Percentiles rank a stretch among this genome's conserved stretches.
phyloP scores from a whole-genome alignment of 78 protist genomes.

The Bigelowiella natans region DNA sequence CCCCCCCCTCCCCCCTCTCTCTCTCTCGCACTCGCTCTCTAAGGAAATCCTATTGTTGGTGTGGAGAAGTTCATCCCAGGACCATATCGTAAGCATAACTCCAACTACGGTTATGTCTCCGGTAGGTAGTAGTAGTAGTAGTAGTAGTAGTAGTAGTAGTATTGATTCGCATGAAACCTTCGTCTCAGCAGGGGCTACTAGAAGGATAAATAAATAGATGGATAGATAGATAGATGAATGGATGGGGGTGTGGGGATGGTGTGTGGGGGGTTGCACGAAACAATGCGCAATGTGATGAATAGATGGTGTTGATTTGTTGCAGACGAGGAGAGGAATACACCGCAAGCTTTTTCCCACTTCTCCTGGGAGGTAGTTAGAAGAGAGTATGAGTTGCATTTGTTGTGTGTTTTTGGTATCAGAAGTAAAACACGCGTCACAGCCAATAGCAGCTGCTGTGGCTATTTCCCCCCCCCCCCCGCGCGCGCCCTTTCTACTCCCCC shows the following conservation, averaged over 20 bases:
- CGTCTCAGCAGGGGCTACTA: too few species aligned
- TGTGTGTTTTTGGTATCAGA: too few species aligned
- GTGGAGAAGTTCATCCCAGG: conserved; percentile 59
- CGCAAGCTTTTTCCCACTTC: conserved; percentile 80
- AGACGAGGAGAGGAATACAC: conserved; percentile 50
- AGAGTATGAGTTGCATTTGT: too few species aligned
- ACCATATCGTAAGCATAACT: conserved; percentile 65
- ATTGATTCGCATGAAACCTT: too few species aligned
- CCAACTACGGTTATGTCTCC: conserved; percentile 57
- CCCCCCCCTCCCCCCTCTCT: too few species aligned
- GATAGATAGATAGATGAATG: neutral
- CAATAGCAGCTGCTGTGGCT: too few species aligned
- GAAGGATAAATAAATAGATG: neutral
- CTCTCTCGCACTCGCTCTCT: too few species aligned
- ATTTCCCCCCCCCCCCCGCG: too few species aligned
- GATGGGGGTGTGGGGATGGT: neutral
- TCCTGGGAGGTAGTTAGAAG: conserved; percentile 62
- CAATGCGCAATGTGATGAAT: too few species aligned
- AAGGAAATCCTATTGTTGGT: conserved; percentile 39
- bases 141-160: too few species aligned
- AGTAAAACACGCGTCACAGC: too few species aligned
- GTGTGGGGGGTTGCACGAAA: conserved; percentile 53
- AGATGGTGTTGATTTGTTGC: conserved; percentile 1
- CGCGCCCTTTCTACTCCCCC: too few species aligned
- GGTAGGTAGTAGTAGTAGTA: neutral